Evolutionary conservation across 805 yeast species (phyloP).

Genomic region (Metschnikowia lachancei): DNA sequence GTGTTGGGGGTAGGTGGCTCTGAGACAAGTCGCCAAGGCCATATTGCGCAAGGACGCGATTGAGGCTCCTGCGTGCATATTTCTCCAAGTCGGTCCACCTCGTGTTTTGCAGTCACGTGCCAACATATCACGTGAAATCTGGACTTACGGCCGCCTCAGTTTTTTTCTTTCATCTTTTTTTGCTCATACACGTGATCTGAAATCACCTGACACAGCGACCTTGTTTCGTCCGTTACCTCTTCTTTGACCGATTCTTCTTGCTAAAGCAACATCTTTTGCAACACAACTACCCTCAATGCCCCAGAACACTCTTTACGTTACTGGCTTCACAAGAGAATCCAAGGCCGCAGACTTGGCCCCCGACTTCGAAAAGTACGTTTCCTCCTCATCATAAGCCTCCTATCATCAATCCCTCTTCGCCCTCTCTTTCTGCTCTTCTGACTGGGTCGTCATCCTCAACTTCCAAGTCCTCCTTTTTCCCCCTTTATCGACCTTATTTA

Average conservation of each 20-base stretch:
- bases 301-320: slow-evolving; percentile 51
- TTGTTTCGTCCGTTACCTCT: background rate
- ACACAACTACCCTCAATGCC: slow-evolving; percentile 29
- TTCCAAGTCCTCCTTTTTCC: background rate
- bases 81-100: too few species aligned
- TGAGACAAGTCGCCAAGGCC: background rate
- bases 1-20: slow-evolving; percentile 4
- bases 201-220: background rate
- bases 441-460: background rate
- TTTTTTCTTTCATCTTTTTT: too few species aligned
- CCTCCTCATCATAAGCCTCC: slow-evolving; percentile 4
- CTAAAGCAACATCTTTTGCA: background rate
- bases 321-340: slow-evolving; percentile 54
- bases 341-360: slow-evolving; percentile 59
- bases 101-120: too few species aligned
- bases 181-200: slow-evolving; percentile 1
- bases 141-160: too few species aligned
- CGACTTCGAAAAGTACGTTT: slow-evolving; percentile 58
- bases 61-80: too few species aligned
- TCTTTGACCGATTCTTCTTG: background rate
- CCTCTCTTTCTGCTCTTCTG: slow-evolving; percentile 5
- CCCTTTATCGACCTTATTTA: too few species aligned
- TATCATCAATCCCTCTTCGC: slow-evolving; percentile 7
- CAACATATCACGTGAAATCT: too few species aligned
- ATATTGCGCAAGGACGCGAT: too few species aligned